Base-by-base conservation (phyloP, 1,284 basidiomycete species). In the Cutaneotrichosporon sp. region DNA sequence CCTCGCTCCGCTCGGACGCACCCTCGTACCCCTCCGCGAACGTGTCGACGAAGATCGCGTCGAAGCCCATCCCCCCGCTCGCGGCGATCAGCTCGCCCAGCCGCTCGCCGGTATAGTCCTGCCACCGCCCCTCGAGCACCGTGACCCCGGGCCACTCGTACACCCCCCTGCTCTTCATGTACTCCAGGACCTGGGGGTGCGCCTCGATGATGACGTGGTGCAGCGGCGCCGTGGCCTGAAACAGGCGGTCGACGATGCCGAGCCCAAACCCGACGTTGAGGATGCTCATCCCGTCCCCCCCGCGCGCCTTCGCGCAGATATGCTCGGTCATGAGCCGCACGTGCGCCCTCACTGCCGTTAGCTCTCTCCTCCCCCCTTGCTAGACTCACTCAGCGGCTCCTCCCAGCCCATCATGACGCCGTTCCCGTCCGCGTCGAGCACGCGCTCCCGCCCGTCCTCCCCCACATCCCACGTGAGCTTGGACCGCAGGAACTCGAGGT, bases 321-420 rank as follows among this genome's bases (percentile, higher is more conserved):
- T 89, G 85, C 54, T 73, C 81, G 63, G 86, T 88, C 67, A 94
- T 82, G 60, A 80, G 79, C 56, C 83, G 74, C 10, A 78, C 76
- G 57, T 80, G 79, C 61, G 76, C 78, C 27, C 57, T 56, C 78
- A 79, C 86, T 87, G 60, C 18, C 57, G 71, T 73, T 74, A 70
- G 66, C 45, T 3, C 5, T 10, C 65, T 59, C 67, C 2, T 5
- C 22, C 10, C 16, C 11, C n/a, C n/a, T n/a, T n/a, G n/a, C n/a
- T n/a, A 18, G 2, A 60, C 82, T 74, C 72, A 88, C 87, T 97
- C 70, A 97, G 89, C 8, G 82, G 84, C 61, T 82, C 81, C 76
- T 95, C 93, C 93, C 93, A 95, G 1, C 91, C 91, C 93, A 97
- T 97, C 94, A 97, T 97, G 10, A 97, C 93, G 9, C 77, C 83